These are phyloP conservation scores for Mrakia gelida DNA, from an alignment of 768 basidiomycete genomes.

Conservation along the genomic window DNA sequence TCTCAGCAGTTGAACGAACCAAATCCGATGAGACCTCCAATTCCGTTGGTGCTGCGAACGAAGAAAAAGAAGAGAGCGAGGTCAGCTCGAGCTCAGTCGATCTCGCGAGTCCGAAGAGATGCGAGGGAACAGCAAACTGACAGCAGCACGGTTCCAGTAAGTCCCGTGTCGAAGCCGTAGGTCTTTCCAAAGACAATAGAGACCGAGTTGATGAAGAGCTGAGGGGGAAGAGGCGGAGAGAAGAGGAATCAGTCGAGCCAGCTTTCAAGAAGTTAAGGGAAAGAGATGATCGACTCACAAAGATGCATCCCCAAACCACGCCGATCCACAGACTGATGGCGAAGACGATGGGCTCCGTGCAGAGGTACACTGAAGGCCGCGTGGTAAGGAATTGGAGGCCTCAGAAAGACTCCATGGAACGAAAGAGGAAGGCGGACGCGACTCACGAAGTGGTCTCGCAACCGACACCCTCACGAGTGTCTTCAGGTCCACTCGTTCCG, in stretches of 20 bases:
- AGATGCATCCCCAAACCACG: slow-evolving; percentile 42
- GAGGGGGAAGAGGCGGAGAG: slow-evolving; percentile 4
- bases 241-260: background rate
- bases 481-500: slow-evolving; percentile 36
- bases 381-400: no score
- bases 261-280: background rate
- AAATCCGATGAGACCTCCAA: slow-evolving; percentile 40
- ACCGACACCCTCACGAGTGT: slow-evolving; percentile 38
- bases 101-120: background rate
- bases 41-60: slow-evolving; percentile 33
- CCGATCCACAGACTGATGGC: slow-evolving; percentile 42
- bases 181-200: background rate
- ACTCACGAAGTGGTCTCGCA: slow-evolving; percentile 40
- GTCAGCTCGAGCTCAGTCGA: background rate
- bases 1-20: background rate
- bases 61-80: background rate
- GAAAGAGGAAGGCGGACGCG: background rate
- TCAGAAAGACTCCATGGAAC: background rate
- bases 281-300: slow-evolving; percentile 32
- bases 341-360: slow-evolving; percentile 43
- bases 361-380: slow-evolving; percentile 22
- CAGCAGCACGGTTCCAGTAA: slow-evolving; percentile 38
- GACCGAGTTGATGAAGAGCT: slow-evolving; percentile 34
- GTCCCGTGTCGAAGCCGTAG: slow-evolving; percentile 40
- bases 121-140: slow-evolving; percentile 28